These are phyloP conservation scores for Citrus trifoliata DNA, from an alignment of 345 rosid genomes.

Conservation along the genomic window DNA sequence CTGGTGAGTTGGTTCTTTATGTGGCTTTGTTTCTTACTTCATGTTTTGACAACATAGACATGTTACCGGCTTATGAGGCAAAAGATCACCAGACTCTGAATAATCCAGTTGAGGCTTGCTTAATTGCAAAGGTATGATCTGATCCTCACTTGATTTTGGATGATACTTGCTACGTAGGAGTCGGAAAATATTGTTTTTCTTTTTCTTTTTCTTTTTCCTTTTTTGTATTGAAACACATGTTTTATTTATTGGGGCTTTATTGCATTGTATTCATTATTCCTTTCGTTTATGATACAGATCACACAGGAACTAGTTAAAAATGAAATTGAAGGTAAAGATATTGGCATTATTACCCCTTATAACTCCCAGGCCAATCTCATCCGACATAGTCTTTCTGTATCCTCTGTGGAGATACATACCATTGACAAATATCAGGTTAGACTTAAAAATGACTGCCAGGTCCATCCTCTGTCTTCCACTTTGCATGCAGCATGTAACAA, in stretches of 20 bases:
- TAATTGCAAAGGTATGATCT: conserved; percentile 65
- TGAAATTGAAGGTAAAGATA: conserved; percentile 69
- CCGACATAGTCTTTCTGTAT: conserved; percentile 30
- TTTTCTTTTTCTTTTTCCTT: not conserved
- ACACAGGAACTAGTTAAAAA: conserved; percentile 49
- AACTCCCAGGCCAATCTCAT: conserved; percentile 85
- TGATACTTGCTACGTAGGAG: not conserved
- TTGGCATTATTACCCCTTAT: conserved; percentile 93
- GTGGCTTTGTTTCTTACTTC: conserved; percentile 14
- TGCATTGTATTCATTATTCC: not conserved
- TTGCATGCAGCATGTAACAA: not conserved
- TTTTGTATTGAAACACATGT: not conserved
- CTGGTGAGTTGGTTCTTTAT: conserved; percentile 5
- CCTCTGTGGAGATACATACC: conserved; percentile 85
- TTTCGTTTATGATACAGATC: conserved; percentile 36
- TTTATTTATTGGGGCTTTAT: not conserved
- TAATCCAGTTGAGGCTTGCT: conserved; percentile 83
- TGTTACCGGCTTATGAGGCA: conserved; percentile 70
- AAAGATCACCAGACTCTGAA: conserved; percentile 67
- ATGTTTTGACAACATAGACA: conserved; percentile 40
- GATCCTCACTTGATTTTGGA: not conserved
- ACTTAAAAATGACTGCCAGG: not conserved
- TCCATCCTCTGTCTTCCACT: not conserved
- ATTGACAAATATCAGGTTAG: conserved; percentile 96
- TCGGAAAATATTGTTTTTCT: not conserved